Conservation (phyloP, 2,329 filamentous ascomycete genomes). For the Zymoseptoria brevis region DNA sequence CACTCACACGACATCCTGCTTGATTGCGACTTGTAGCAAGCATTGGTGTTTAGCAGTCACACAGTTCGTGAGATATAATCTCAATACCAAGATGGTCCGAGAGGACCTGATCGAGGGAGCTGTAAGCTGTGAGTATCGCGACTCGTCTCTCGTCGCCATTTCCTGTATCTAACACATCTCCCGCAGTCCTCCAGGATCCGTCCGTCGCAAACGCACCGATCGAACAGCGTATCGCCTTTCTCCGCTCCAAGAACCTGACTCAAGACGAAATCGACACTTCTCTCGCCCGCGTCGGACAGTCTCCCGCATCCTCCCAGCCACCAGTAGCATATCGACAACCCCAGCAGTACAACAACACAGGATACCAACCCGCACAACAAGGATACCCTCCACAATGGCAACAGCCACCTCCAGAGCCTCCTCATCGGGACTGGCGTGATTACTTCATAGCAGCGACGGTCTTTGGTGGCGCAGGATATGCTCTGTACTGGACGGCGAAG, state of each 20-base stretch:
- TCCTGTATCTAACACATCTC: neutral
- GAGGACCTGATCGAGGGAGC: constrained; percentile 83
- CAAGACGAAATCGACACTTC: constrained; percentile 89
- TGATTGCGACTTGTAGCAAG: neutral
- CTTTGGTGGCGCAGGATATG: constrained; percentile 80
- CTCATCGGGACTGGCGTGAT: constrained; percentile 88
- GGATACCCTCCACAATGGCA: constrained; percentile 41
- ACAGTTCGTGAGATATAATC: neutral
- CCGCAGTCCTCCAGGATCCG: constrained; percentile 81
- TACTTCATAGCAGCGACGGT: constrained; percentile 99
- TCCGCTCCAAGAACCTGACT: constrained; percentile 94
- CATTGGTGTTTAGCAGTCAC: neutral
- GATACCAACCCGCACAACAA: constrained; percentile 28
- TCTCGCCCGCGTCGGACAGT: constrained; percentile 64
- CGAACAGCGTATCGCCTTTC: constrained; percentile 85
- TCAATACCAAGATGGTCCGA: constrained; percentile 64
- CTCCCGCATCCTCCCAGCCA: constrained; percentile 37
- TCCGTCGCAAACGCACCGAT: constrained; percentile 82
- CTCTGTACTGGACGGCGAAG: constrained; percentile 80
- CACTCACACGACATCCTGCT: neutral
- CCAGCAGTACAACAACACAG: constrained; percentile 30
- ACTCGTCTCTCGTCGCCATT: neutral
- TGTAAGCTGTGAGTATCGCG: constrained; percentile 37
- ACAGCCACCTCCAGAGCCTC: constrained; percentile 51
- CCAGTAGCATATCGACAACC: constrained; percentile 30